Percentiles rank a stretch among this genome's conserved stretches.
phyloP scores from a whole-genome alignment of 169 alveolate genomes.

The Plasmodium blacklocki region DNA sequence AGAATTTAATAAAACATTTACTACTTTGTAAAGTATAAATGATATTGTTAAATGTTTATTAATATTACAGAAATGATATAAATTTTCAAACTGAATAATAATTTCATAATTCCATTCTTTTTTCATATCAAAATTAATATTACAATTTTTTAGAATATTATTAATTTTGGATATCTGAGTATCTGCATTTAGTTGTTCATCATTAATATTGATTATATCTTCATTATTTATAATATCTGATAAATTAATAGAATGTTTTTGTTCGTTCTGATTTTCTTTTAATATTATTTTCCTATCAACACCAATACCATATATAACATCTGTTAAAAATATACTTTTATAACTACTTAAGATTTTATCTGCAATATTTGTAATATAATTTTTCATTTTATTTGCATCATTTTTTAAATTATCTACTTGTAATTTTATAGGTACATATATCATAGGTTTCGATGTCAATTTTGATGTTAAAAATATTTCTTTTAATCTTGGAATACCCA shows the following conservation, averaged over 20 bases:
- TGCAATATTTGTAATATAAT: conserved; percentile 85
- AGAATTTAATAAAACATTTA: conserved; percentile 69
- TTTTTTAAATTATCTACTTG: not conserved
- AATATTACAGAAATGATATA: conserved; percentile 83
- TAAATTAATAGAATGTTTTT: conserved; percentile 5
- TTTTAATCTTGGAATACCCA: conserved; percentile 99
- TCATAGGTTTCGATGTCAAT: conserved; percentile 83
- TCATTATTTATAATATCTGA: conserved; percentile 35
- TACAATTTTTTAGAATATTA: conserved; percentile 20
- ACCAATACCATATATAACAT: conserved; percentile 88
- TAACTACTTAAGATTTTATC: conserved; percentile 90
- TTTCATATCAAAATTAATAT: conserved; percentile 42
- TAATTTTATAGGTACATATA: conserved; percentile 81
- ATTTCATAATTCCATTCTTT: conserved; percentile 89
- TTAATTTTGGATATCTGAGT: conserved; percentile 13
- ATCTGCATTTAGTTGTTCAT: not conserved
- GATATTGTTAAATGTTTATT: conserved; percentile 37
- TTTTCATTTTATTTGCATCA: conserved; percentile 62
- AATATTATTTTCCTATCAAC: conserved; percentile 75
- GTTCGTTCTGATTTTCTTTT: conserved; percentile 5
- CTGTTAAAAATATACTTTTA: conserved; percentile 88
- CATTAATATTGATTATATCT: conserved; percentile 3
- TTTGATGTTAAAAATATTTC: conserved; percentile 95
- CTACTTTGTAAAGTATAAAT: conserved; percentile 57
- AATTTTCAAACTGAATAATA: conserved; percentile 89